A percentile compares a stretch with the other conserved stretches of the same genome.
phyloP scores from a whole-genome alignment of 2,329 filamentous ascomycete species.

The Sarocladium kiliense region DNA sequence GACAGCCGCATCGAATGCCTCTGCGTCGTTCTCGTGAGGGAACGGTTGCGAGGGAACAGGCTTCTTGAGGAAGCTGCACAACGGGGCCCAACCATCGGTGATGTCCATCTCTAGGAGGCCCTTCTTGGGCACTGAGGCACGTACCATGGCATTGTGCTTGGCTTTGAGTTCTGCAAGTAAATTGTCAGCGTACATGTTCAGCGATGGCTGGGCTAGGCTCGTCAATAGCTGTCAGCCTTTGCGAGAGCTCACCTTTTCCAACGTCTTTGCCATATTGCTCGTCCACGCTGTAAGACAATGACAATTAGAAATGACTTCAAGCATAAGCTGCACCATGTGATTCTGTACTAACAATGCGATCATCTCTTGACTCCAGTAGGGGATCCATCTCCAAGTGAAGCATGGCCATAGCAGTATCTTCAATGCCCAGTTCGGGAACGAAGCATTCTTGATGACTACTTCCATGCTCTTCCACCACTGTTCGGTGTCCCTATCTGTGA shows the following conservation, averaged over 20 bases:
- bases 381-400: conserved; percentile 13
- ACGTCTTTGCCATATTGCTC: background rate
- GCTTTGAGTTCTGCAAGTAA: conserved; percentile 8
- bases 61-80: conserved; percentile 19
- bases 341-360: background rate
- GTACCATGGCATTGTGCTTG: conserved; percentile 13
- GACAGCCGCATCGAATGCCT: conserved; percentile 9
- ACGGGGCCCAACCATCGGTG: conserved; percentile 18
- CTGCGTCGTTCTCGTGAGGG: conserved; percentile 16
- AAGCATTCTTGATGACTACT: conserved; percentile 13
- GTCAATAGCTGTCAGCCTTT: too few relatives aligned
- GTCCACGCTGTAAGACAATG: too few relatives aligned
- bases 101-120: conserved; percentile 16
- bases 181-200: too few relatives aligned
- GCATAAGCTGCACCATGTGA: background rate
- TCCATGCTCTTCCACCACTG: conserved; percentile 29
- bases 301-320: too few relatives aligned
- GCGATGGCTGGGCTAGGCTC: too few relatives aligned
- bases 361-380: background rate
- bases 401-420: conserved; percentile 12
- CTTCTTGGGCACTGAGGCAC: conserved; percentile 11
- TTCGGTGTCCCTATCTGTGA: conserved; percentile 29
- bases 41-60: conserved; percentile 17
- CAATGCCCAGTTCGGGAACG: conserved; percentile 7
- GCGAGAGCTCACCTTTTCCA: background rate